Evolutionary conservation across 805 yeast species (phyloP).

Genomic region (Cyberlindnera suaveolens): DNA sequence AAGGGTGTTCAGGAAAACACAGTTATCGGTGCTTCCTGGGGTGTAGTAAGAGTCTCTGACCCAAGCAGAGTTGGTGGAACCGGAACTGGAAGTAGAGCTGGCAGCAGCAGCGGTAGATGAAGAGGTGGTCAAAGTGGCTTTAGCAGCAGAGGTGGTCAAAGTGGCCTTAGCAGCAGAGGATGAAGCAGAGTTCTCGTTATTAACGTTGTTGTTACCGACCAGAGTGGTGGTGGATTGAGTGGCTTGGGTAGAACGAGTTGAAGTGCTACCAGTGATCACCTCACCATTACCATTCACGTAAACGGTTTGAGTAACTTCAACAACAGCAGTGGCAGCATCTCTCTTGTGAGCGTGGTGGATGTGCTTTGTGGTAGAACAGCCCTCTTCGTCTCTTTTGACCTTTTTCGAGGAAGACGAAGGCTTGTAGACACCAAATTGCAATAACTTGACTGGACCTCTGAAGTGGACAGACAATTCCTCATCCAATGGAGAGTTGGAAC

Average conservation of each 20-base stretch:
- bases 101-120: conserved; percentile 26
- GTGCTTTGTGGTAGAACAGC: conserved; percentile 26
- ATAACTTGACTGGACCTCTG: conserved; percentile 80
- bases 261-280: conserved; percentile 20
- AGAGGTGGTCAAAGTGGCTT: conserved; percentile 26
- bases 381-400: conserved; percentile 35
- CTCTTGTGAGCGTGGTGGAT: conserved; percentile 50
- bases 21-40: conserved; percentile 65
- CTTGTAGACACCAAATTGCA: conserved; percentile 86
- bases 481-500: conserved; percentile 71
- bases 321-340: conserved; percentile 54
- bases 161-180: conserved; percentile 13
- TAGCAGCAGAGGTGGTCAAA: conserved; percentile 18
- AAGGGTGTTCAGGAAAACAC: conserved; percentile 76
- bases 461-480: conserved; percentile 86
- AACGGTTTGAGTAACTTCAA: conserved; percentile 75
- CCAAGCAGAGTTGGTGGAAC: conserved; percentile 52
- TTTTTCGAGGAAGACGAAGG: conserved; percentile 41
- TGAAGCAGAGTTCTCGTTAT: conserved; percentile 2
- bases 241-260: conserved; percentile 21
- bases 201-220: conserved; percentile 3
- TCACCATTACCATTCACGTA: conserved; percentile 55
- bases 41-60: conserved; percentile 66
- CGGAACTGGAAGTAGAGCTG: conserved; percentile 24
- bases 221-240: conserved; percentile 9